Percentiles rank a stretch among this genome's conserved stretches.
phyloP scores from a whole-genome alignment of 805 yeast species.

The Cyberlindnera samutprakarnensis region DNA sequence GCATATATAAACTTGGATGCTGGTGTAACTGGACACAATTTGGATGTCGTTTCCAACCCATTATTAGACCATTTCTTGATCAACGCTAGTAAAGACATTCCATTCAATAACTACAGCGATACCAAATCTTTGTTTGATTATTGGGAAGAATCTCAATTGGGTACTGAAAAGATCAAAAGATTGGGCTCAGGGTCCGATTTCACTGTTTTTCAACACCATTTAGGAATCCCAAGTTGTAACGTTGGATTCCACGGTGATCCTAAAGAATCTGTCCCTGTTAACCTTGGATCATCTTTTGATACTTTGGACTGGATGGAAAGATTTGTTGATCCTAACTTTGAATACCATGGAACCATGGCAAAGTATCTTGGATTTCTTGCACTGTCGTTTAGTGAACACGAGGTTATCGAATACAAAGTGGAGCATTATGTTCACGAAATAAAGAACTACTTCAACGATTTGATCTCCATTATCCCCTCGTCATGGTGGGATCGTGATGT shows the following conservation, averaged over 20 bases:
- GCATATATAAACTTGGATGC: slow-evolving; percentile 45
- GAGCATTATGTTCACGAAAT: slow-evolving; percentile 41
- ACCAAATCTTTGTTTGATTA: slow-evolving; percentile 39
- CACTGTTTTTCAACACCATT: slow-evolving; percentile 49
- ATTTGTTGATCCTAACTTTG: slow-evolving; percentile 48
- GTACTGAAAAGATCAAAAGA: slow-evolving; percentile 27
- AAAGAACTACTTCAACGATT: slow-evolving; percentile 25
- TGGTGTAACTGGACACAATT: slow-evolving; percentile 44
- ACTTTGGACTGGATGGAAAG: slow-evolving; percentile 47
- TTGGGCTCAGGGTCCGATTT: slow-evolving; percentile 30
- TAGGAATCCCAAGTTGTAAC: slow-evolving; percentile 59
- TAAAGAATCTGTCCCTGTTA: slow-evolving; percentile 33
- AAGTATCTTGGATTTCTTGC: slow-evolving; percentile 51
- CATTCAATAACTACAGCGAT: slow-evolving; percentile 28
- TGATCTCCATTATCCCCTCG: slow-evolving; percentile 20
- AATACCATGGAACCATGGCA: slow-evolving; percentile 48
- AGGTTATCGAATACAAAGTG: slow-evolving; percentile 43
- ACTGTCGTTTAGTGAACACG: slow-evolving; percentile 48
- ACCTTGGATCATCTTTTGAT: slow-evolving; percentile 53
- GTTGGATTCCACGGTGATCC: slow-evolving; percentile 31
- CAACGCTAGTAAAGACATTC: slow-evolving; percentile 39
- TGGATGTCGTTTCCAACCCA: slow-evolving; percentile 49
- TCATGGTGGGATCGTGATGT: slow-evolving; percentile 22
- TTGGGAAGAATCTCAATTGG: slow-evolving; percentile 29
- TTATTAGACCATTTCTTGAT: slow-evolving; percentile 38